phyloP scores from a whole-genome alignment of 805 yeast species.

The Lipomyces orientalis region DNA sequence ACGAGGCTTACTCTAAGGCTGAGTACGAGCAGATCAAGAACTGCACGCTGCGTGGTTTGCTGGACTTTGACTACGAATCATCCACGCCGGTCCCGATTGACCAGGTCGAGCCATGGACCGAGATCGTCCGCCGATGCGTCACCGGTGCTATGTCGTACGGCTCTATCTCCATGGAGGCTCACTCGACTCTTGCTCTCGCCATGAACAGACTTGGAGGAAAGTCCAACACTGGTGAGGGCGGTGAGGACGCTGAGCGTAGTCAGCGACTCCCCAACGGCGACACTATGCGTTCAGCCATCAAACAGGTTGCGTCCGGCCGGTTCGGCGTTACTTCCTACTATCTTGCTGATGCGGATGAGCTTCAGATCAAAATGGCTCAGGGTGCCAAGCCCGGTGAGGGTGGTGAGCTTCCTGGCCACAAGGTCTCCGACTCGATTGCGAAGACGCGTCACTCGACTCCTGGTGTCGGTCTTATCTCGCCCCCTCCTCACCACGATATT shows the following conservation, averaged over 20 bases:
- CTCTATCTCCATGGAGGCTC: constrained; percentile 98
- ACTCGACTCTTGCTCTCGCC: constrained; percentile 96
- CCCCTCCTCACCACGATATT: constrained; percentile 98
- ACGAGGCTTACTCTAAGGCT: constrained; percentile 84
- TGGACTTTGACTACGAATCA: constrained; percentile 82
- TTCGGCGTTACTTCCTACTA: constrained; percentile 97
- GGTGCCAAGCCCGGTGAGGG: constrained; percentile 99
- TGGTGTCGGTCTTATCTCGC: constrained; percentile 95
- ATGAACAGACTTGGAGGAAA: constrained; percentile 98
- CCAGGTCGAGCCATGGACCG: constrained; percentile 99
- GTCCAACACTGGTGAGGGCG: constrained; percentile 99
- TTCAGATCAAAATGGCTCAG: constrained; percentile 98
- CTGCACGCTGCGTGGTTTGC: constrained; percentile 92
- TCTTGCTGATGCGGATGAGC: constrained; percentile 94
- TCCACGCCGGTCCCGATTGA: constrained; percentile 86
- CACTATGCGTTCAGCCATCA: constrained; percentile 98
- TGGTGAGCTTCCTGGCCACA: constrained; percentile 96
- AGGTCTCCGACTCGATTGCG: constrained; percentile 86
- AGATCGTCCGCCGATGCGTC: constrained; percentile 93
- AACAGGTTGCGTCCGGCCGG: constrained; percentile 97
- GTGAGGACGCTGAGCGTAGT: constrained; percentile 95
- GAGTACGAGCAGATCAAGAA: constrained; percentile 90
- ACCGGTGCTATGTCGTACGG: constrained; percentile 99
- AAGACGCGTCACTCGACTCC: constrained; percentile 96
- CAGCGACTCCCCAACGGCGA: constrained; percentile 83